A percentile compares a stretch with the other conserved stretches of the same genome.
These are phyloP conservation scores for Hanseniaspora sp. DNA, from an alignment of 1,139 yeast genomes.

Conservation along the genomic window DNA sequence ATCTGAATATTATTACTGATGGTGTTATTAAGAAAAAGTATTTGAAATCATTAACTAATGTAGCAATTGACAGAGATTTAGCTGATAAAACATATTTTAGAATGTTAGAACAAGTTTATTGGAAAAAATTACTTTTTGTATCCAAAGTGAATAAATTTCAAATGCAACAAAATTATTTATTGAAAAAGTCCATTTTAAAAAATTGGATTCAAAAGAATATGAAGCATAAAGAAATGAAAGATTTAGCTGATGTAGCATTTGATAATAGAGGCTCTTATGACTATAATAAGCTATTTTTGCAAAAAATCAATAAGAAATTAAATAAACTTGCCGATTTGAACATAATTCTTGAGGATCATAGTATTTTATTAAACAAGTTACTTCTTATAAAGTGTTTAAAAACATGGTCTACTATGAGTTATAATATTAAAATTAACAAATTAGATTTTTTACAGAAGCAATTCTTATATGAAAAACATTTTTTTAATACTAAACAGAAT, in stretches of 20 bases:
- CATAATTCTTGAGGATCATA: background rate
- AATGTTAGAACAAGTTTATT: background rate
- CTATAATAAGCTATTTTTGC: background rate
- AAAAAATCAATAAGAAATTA: background rate
- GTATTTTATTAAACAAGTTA: background rate
- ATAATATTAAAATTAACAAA: background rate
- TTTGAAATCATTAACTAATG: background rate
- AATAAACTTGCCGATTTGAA: background rate
- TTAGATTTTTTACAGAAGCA: background rate
- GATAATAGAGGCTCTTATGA: background rate
- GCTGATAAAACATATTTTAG: conserved; percentile 1
- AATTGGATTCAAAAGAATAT: background rate
- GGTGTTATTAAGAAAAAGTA: background rate
- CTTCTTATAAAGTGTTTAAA: background rate
- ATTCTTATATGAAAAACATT: background rate
- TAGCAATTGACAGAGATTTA: background rate
- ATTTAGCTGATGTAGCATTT: background rate
- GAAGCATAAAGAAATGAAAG: background rate
- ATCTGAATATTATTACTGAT: background rate
- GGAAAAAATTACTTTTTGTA: background rate
- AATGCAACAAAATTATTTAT: background rate
- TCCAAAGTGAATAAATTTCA: background rate
- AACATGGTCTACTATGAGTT: background rate
- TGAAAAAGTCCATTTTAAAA: background rate
- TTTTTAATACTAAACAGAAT: background rate